A percentile compares a stretch with the other conserved stretches of the same genome.
These are phyloP conservation scores for Fraxinus nigra DNA, from an alignment of 305 asterid species.

Conservation along the genomic window DNA sequence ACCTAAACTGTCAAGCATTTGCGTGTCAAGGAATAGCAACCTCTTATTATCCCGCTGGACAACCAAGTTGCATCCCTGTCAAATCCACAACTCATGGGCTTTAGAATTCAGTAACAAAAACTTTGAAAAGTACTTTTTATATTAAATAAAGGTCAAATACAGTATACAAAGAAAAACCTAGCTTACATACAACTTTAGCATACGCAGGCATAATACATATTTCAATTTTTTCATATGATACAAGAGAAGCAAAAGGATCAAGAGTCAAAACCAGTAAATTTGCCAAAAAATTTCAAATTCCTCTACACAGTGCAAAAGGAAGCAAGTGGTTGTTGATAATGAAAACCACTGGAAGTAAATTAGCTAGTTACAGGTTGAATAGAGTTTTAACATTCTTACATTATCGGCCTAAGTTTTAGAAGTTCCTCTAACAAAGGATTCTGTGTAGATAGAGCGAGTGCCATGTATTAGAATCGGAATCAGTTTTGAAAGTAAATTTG, in stretches of 20 bases:
- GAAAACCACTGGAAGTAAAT: neutral
- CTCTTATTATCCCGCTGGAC: constrained; percentile 62
- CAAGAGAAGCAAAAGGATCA: neutral
- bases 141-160: neutral
- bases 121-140: neutral
- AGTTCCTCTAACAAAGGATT: neutral
- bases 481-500: neutral
- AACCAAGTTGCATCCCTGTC: constrained; percentile 78
- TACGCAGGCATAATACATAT: neutral
- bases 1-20: constrained; percentile 51
- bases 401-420: neutral
- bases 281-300: neutral
- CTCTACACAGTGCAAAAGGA: neutral
- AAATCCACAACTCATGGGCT: constrained; percentile 15
- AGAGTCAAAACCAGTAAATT: neutral
- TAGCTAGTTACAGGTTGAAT: neutral
- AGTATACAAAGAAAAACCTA: neutral
- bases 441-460: neutral
- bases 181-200: neutral
- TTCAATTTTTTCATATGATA: neutral
- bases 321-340: neutral
- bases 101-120: constrained; percentile 14
- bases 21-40: constrained; percentile 69
- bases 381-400: neutral
- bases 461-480: neutral